These are phyloP conservation scores for Umbelopsis sp. DNA, from an alignment of 192 early-diverging fungal species.

Conservation along the genomic window DNA sequence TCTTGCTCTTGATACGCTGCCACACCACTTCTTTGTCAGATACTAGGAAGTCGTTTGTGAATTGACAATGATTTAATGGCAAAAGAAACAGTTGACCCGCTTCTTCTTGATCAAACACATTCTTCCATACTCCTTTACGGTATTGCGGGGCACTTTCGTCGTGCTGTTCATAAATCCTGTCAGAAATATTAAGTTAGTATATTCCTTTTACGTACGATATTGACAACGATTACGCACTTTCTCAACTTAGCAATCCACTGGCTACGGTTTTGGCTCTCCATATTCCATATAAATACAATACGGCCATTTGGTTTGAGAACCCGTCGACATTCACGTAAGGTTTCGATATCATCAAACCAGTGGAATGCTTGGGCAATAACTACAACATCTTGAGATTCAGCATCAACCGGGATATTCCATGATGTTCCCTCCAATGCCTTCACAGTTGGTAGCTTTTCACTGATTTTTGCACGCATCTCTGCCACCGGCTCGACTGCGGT, in stretches of 20 bases:
- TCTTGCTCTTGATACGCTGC: conserved; percentile 37
- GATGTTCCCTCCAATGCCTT: conserved; percentile 26
- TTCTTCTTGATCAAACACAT: conserved; percentile 34
- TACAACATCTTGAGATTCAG: conserved; percentile 33
- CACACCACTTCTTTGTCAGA: conserved; percentile 17
- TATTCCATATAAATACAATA: conserved; percentile 47
- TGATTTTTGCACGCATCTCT: conserved; percentile 27
- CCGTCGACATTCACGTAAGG: conserved; percentile 43
- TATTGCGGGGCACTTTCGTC: conserved; percentile 50
- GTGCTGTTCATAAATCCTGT: conserved; percentile 41
- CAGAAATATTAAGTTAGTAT: too few relatives aligned
- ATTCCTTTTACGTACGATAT: too few relatives aligned
- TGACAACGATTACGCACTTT: not conserved
- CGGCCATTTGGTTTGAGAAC: conserved; percentile 45
- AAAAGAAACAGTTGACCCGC: conserved; percentile 27
- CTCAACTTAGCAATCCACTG: conserved; percentile 37
- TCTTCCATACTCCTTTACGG: conserved; percentile 41
- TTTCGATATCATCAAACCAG: conserved; percentile 50
- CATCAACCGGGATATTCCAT: conserved; percentile 35
- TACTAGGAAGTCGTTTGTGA: conserved; percentile 9
- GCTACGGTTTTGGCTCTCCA: conserved; percentile 37
- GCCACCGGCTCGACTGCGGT: conserved; percentile 35
- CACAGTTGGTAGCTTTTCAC: conserved; percentile 16
- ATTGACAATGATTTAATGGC: conserved; percentile 17
- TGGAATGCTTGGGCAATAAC: conserved; percentile 52